phyloP scores from a whole-genome alignment of 2,329 filamentous ascomycete genomes.

The Fusarium sp. region DNA sequence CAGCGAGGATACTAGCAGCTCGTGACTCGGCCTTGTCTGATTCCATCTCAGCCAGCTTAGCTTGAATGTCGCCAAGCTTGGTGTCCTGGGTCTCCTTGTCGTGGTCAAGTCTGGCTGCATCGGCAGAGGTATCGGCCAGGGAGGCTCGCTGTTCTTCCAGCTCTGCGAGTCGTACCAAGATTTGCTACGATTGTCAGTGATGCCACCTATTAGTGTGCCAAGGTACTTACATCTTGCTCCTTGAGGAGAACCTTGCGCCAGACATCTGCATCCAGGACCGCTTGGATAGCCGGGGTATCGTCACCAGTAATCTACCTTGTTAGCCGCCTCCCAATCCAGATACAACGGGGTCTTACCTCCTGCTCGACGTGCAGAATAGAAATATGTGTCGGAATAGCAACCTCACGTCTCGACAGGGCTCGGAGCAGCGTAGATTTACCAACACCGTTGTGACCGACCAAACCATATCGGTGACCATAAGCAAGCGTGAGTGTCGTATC shows the following conservation, averaged over 20 bases:
- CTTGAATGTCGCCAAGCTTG: conserved; percentile 89
- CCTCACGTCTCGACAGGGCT: conserved; percentile 90
- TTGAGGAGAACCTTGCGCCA: conserved; percentile 95
- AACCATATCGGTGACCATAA: conserved; percentile 93
- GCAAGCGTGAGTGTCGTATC: conserved; percentile 92
- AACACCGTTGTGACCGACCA: conserved; percentile 99
- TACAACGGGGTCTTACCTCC: conserved; percentile 69
- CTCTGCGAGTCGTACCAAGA: conserved; percentile 77
- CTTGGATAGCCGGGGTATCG: conserved; percentile 93
- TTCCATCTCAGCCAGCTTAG: conserved; percentile 97
- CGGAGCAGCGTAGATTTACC: conserved; percentile 95
- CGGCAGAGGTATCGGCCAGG: conserved; percentile 90
- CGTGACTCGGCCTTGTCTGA: conserved; percentile 97
- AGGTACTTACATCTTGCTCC: conserved; percentile 78
- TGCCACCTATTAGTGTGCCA: background rate
- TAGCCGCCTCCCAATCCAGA: background rate
- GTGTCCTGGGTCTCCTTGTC: conserved; percentile 91
- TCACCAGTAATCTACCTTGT: conserved; percentile 82
- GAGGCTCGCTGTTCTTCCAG: conserved; percentile 81
- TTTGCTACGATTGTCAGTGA: conserved; percentile 67
- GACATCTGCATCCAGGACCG: conserved; percentile 95
- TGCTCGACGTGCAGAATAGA: conserved; percentile 99
- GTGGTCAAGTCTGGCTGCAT: conserved; percentile 85
- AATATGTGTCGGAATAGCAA: conserved; percentile 95
- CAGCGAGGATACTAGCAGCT: conserved; percentile 94